Percentiles rank a stretch among this genome's conserved stretches.
Conservation (phyloP, 148 eudicot species). For the Fagopyrum tataricum region DNA sequence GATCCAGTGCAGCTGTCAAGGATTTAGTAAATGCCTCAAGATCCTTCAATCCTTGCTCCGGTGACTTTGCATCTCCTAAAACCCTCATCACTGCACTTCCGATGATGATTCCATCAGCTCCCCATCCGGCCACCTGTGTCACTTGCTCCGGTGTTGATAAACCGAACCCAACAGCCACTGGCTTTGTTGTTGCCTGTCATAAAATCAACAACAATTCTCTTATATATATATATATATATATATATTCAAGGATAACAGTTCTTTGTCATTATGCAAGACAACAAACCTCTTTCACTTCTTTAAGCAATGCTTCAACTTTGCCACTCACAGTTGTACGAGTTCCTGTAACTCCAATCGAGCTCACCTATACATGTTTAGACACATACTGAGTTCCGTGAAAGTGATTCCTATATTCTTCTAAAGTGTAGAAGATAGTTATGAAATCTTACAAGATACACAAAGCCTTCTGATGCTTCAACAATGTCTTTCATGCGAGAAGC, state of each 20-base stretch:
- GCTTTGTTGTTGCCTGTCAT: conserved; percentile 59
- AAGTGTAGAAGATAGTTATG: not conserved
- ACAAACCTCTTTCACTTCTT: conserved; percentile 68
- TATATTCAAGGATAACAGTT: not conserved
- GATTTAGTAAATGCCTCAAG: conserved; percentile 53
- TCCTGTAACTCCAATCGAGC: conserved; percentile 87
- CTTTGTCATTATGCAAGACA: not conserved
- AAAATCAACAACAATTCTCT: not conserved
- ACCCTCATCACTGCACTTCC: conserved; percentile 79
- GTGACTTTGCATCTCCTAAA: conserved; percentile 63
- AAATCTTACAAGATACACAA: conserved; percentile 77
- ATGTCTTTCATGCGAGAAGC: conserved; percentile 72
- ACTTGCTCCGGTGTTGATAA: conserved; percentile 85
- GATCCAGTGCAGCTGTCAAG: conserved; percentile 42
- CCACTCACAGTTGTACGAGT: conserved; percentile 70
- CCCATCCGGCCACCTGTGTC: conserved; percentile 80
- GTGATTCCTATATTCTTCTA: not conserved
- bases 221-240: not conserved
- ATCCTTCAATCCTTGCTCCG: conserved; percentile 72
- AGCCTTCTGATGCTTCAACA: conserved; percentile 87
- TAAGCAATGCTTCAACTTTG: conserved; percentile 58
- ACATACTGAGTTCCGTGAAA: not conserved
- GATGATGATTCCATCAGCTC: conserved; percentile 91
- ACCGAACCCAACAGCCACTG: conserved; percentile 94
- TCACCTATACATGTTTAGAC: conserved; percentile 40